phyloP scores from a whole-genome alignment of 23 red algal genomes.

The Gracilariopsis chorda region DNA sequence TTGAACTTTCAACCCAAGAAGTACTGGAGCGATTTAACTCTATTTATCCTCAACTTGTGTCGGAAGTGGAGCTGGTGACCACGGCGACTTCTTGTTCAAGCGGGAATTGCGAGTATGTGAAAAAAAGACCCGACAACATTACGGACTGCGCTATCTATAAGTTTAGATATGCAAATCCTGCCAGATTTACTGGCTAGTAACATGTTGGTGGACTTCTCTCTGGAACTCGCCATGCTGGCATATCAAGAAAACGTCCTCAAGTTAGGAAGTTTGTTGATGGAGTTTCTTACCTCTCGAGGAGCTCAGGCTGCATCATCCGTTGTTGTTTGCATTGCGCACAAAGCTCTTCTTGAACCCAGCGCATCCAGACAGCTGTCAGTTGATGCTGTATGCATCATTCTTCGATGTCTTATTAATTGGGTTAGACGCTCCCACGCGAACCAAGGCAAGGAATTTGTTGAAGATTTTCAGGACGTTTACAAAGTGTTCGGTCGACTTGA shows the following conservation, averaged over 20 bases:
- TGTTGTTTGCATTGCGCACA: slow-evolving; percentile 55
- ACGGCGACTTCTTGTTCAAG: slow-evolving; percentile 39
- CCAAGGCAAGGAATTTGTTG: slow-evolving; percentile 31
- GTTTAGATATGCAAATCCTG: slow-evolving; percentile 69
- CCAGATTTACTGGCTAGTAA: slow-evolving; percentile 65
- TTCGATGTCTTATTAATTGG: slow-evolving; percentile 23
- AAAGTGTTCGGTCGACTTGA: slow-evolving; percentile 20
- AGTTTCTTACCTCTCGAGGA: slow-evolving; percentile 62
- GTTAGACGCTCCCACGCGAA: background rate
- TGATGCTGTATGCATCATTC: slow-evolving; percentile 47
- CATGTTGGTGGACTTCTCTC: slow-evolving; percentile 70
- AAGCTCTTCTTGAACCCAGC: slow-evolving; percentile 3
- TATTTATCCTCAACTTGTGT: too few relatives aligned
- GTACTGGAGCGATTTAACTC: too few relatives aligned
- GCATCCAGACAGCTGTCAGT: slow-evolving; percentile 2
- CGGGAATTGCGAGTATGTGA: slow-evolving; percentile 61
- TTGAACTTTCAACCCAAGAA: too few relatives aligned
- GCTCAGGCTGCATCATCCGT: slow-evolving; percentile 47
- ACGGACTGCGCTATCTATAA: slow-evolving; percentile 61
- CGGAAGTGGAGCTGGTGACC: slow-evolving; percentile 50
- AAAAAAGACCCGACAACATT: slow-evolving; percentile 36
- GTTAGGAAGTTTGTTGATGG: slow-evolving; percentile 82
- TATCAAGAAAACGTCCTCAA: slow-evolving; percentile 82
- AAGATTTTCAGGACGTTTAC: slow-evolving; percentile 19
- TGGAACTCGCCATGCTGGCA: slow-evolving; percentile 90